phyloP scores from a whole-genome alignment of 1,139 yeast species.

The Diutina rugosa region DNA sequence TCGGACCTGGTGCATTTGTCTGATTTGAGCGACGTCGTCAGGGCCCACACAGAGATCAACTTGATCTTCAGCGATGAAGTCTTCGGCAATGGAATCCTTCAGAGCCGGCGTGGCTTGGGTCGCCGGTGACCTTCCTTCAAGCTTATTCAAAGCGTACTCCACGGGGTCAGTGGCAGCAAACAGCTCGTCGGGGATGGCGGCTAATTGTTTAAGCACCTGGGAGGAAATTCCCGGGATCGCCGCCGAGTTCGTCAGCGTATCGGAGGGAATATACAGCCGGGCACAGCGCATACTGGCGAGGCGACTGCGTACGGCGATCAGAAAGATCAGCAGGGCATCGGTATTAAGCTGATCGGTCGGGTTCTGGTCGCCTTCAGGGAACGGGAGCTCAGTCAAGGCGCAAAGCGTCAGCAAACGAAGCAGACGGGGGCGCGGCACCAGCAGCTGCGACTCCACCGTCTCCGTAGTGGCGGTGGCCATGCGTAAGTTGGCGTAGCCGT shows the following conservation, averaged over 20 bases:
- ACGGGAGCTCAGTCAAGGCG: constrained; percentile 32
- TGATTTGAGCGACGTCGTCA: background rate
- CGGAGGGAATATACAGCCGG: background rate
- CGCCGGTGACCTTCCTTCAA: constrained; percentile 40
- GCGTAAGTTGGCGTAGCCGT: constrained; percentile 25
- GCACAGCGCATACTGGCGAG: background rate
- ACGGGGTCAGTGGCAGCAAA: constrained; percentile 49
- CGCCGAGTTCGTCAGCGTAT: constrained; percentile 13
- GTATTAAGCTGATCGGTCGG: background rate
- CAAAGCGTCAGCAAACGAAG: constrained; percentile 24
- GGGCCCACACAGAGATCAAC: background rate
- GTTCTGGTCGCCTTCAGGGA: constrained; percentile 7
- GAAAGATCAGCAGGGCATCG: background rate
- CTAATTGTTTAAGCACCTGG: constrained; percentile 54
- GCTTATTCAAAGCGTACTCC: constrained; percentile 58
- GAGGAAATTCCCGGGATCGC: constrained; percentile 54
- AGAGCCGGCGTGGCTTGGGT: background rate
- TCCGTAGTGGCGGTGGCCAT: constrained; percentile 4
- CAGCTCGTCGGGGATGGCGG: constrained; percentile 71
- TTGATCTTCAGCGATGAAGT: constrained; percentile 1
- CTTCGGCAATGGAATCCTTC: background rate
- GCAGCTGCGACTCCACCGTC: background rate
- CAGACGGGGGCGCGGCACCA: background rate
- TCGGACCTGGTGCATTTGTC: background rate
- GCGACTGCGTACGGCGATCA: background rate